These are phyloP conservation scores for Chrysanthemum lavandulifolium DNA, from an alignment of 129 eudicot species.

Conservation along the genomic window DNA sequence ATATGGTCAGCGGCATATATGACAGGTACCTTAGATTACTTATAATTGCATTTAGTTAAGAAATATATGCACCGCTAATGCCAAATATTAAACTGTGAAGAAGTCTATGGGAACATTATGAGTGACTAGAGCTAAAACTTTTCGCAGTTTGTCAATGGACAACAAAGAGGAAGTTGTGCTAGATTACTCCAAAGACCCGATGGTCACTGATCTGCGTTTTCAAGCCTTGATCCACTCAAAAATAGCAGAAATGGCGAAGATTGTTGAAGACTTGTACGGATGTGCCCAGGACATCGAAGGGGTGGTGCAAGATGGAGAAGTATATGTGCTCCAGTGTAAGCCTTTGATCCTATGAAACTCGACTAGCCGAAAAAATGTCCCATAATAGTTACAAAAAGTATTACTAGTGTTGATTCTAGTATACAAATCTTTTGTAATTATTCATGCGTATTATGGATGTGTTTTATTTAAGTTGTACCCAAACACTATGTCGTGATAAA, in stretches of 20 bases:
- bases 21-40: constrained; percentile 31
- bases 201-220: constrained; percentile 36
- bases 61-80: neutral
- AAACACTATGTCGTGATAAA: no score
- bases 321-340: constrained; percentile 44
- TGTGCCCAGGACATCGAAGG: constrained; percentile 53
- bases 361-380: neutral
- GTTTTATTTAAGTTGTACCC: no score
- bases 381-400: no score
- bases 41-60: no score
- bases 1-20: constrained; percentile 38
- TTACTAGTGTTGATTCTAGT: no score
- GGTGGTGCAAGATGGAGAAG: constrained; percentile 43
- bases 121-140: neutral
- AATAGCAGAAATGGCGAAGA: constrained; percentile 46
- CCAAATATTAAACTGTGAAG: constrained; percentile 1
- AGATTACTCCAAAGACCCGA: constrained; percentile 44
- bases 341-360: constrained; percentile 27
- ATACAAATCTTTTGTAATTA: no score
- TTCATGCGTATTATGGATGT: no score
- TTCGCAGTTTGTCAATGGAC: constrained; percentile 39
- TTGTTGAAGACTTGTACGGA: constrained; percentile 41
- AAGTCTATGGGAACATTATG: neutral
- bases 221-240: constrained; percentile 35
- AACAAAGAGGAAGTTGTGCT: constrained; percentile 43